These are phyloP conservation scores for Elymus sibiricus DNA, from an alignment of 176 grass and related monocot species.

Conservation along the genomic window DNA sequence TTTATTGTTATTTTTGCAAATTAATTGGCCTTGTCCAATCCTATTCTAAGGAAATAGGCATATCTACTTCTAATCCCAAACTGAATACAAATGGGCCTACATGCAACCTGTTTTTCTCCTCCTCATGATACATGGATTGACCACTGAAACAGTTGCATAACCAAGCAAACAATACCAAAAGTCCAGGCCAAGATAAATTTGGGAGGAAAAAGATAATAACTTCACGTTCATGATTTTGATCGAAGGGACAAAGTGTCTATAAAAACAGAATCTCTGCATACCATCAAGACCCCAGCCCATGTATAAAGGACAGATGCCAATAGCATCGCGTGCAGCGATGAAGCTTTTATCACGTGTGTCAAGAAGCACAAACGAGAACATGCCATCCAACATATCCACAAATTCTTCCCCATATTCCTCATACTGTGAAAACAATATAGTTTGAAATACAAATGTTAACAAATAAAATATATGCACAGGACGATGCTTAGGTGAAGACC, in stretches of 20 bases:
- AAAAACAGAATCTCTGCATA: slow-evolving; percentile 37
- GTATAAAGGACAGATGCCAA: slow-evolving; percentile 94
- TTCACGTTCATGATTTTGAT: background rate
- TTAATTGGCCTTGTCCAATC: background rate
- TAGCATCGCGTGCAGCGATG: slow-evolving; percentile 94
- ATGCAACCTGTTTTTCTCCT: background rate
- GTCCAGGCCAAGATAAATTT: background rate
- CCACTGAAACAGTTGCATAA: background rate
- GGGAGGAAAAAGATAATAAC: background rate
- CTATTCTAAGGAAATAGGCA: background rate
- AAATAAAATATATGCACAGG: background rate
- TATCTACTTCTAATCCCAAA: slow-evolving; percentile 6
- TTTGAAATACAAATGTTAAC: slow-evolving; percentile 3
- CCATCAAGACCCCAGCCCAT: slow-evolving; percentile 99
- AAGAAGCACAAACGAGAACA: slow-evolving; percentile 98
- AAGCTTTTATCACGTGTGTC: slow-evolving; percentile 93
- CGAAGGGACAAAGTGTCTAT: background rate
- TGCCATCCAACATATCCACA: slow-evolving; percentile 93
- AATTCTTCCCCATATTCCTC: slow-evolving; percentile 98
- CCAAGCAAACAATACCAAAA: slow-evolving; percentile 19
- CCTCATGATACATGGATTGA: background rate
- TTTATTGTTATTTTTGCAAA: background rate
- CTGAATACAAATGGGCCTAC: background rate
- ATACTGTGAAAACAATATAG: slow-evolving; percentile 57
- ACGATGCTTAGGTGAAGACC: background rate